Base-by-base conservation (phyloP, 495 filamentous ascomycete genomes). In the Penicillium lagena region DNA sequence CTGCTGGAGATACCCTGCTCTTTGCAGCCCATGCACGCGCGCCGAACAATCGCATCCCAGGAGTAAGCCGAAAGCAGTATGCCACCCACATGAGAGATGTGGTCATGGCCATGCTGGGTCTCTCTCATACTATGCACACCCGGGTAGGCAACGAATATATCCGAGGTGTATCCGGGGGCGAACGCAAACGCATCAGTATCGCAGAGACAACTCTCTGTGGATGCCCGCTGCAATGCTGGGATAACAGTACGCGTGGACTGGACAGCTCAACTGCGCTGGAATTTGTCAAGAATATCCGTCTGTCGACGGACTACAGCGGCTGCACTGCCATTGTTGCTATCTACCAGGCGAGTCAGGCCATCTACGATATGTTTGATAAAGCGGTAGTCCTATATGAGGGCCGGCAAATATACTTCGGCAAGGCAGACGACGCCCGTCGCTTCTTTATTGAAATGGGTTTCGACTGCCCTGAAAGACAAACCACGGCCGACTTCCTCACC, bases 181-280 rank as follows among this genome's bases (percentile, higher is more conserved):
- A 95, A 62, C 62, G 88, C 9, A 91, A 90, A 67, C 80, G 89
- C 48, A 85, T 90, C 38, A 87, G 81, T 63, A 90, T 93, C 51
- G 82, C 86, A 4, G 88, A 93, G 51, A 71, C 69, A 15, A 75
- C 77, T 7, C 66, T 89, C 15, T 82, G 79, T 35, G 73, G 75
- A 7, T 77, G 77, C 15, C 81, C 84, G 0, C 61, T 94, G 10
- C 84, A 87, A 53, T 89, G 86, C 68, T 94, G 88, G 88, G 88
- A 93, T 54, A 71, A 69, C 43, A 86, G 79, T 47, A 91, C 88
- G 7, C 72, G 88, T 61, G 88, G 87, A 49, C 60, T 94, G 17
- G 88, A 94, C 56, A 84, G 79, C 45, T 82, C 85, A 46, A 91
- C 84, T 22, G 87, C 88, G 33, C 63, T 91, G n/a, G 84, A 90